These are phyloP conservation scores for Polyplosphaeria fusca DNA, from an alignment of 495 filamentous ascomycete species.

Conservation along the genomic window DNA sequence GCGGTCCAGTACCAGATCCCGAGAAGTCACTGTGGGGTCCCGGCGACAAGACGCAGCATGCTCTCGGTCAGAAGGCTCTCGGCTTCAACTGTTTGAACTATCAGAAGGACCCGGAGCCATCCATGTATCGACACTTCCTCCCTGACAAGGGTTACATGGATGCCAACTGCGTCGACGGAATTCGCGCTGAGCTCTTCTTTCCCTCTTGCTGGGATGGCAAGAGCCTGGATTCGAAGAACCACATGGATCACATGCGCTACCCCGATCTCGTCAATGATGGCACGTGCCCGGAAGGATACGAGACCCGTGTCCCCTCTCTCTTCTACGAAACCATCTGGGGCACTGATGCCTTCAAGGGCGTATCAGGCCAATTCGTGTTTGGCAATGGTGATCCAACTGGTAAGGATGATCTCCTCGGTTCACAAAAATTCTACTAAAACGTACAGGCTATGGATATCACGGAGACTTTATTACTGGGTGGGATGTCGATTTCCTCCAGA, in stretches of 20 bases:
- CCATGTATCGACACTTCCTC: constrained; percentile 74
- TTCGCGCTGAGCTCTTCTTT: constrained; percentile 84
- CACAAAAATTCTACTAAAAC: constrained; percentile 14
- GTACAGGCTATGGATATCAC: constrained; percentile 71
- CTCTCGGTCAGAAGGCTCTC: constrained; percentile 73
- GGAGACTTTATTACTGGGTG: constrained; percentile 84
- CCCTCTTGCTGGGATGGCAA: constrained; percentile 88
- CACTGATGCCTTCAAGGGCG: constrained; percentile 64
- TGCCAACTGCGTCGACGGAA: constrained; percentile 67
- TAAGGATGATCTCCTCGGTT: constrained; percentile 18
- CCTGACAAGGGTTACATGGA: constrained; percentile 78
- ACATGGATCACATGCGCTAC: constrained; percentile 74
- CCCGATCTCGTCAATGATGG: constrained; percentile 72
- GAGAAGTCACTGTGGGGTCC: constrained; percentile 66
- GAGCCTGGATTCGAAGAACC: constrained; percentile 57
- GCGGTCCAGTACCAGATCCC: constrained; percentile 66
- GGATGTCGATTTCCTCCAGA: constrained; percentile 60
- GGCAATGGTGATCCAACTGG: constrained; percentile 79
- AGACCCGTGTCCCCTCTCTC: constrained; percentile 66
- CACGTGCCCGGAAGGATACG: constrained; percentile 68
- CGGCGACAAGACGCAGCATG: constrained; percentile 56
- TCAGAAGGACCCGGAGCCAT: constrained; percentile 55
- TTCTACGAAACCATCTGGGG: constrained; percentile 89
- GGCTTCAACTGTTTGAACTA: constrained; percentile 95
- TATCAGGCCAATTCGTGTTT: constrained; percentile 71